Evolutionary conservation across 352 stramenopile genomes (phyloP).

Genomic region (Pythium grandisporangium): DNA sequence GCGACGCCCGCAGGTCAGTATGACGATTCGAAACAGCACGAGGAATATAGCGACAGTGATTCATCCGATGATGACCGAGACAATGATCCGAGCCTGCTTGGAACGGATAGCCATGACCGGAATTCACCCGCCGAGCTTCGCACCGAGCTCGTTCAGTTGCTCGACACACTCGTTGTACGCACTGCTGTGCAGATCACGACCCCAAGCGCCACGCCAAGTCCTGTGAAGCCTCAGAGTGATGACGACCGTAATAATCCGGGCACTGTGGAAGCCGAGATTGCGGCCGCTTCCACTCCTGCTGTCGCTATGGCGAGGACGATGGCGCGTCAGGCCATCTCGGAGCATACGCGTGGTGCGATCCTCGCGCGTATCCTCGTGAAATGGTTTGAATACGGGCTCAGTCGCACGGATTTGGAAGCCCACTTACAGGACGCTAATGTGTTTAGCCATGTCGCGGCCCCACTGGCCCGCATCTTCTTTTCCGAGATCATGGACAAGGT

Average conservation of each 20-base stretch:
- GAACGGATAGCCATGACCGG: conserved; percentile 4
- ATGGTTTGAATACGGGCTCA: conserved; percentile 73
- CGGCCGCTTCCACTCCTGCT: neutral
- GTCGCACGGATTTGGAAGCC: conserved; percentile 44
- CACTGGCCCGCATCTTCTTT: conserved; percentile 75
- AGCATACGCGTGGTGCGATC: conserved; percentile 48
- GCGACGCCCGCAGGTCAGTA: neutral
- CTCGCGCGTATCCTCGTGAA: conserved; percentile 73
- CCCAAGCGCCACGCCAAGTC: too few relatives aligned
- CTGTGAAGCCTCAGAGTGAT: neutral
- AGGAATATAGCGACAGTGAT: too few relatives aligned
- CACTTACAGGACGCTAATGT: conserved; percentile 52
- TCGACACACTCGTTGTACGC: neutral
- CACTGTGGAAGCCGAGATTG: neutral
- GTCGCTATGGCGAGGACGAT: too few relatives aligned
- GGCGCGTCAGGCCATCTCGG: conserved; percentile 18
- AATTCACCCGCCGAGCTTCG: conserved; percentile 21
- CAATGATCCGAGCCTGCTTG: too few relatives aligned
- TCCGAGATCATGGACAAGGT: conserved; percentile 52
- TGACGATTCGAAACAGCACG: too few relatives aligned
- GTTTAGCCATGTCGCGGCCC: conserved; percentile 42
- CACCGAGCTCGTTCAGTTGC: conserved; percentile 5
- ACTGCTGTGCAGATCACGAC: neutral
- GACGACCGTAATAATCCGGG: neutral
- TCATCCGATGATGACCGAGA: too few relatives aligned